These are phyloP conservation scores for Sporothrix mexicana DNA, from an alignment of 2,329 filamentous ascomycete genomes.

Conservation along the genomic window DNA sequence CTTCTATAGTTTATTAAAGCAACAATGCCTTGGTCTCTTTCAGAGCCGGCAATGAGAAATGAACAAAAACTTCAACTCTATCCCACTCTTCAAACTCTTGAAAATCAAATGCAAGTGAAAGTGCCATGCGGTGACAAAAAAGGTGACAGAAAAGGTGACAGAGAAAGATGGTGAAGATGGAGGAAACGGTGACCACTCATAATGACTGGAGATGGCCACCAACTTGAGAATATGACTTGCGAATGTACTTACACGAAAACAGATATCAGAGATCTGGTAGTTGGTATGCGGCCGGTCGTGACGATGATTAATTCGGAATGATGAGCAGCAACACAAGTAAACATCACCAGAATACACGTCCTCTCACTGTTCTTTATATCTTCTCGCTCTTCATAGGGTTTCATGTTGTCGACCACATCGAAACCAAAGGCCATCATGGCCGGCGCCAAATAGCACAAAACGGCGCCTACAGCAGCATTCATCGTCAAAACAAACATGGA, in stretches of 20 bases:
- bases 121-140: background rate
- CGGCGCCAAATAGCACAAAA: background rate
- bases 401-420: too few relatives aligned
- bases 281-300: too few relatives aligned
- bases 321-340: background rate
- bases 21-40: background rate
- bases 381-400: too few relatives aligned
- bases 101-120: conserved; percentile 12
- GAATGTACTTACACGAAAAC: too few relatives aligned
- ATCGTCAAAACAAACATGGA: background rate
- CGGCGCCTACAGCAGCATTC: background rate
- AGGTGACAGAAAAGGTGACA: background rate
- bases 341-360: background rate
- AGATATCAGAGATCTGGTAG: too few relatives aligned
- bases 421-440: background rate
- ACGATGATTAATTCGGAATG: too few relatives aligned
- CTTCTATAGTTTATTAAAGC: background rate
- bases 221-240: too few relatives aligned
- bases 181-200: background rate
- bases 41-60: conserved; percentile 23
- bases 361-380: conserved; percentile 6
- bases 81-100: background rate
- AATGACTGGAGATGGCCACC: too few relatives aligned
- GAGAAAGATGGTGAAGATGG: background rate
- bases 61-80: background rate